Base-by-base conservation (phyloP, 2,329 filamentous ascomycete genomes). In the Hypoxylon sp. region DNA sequence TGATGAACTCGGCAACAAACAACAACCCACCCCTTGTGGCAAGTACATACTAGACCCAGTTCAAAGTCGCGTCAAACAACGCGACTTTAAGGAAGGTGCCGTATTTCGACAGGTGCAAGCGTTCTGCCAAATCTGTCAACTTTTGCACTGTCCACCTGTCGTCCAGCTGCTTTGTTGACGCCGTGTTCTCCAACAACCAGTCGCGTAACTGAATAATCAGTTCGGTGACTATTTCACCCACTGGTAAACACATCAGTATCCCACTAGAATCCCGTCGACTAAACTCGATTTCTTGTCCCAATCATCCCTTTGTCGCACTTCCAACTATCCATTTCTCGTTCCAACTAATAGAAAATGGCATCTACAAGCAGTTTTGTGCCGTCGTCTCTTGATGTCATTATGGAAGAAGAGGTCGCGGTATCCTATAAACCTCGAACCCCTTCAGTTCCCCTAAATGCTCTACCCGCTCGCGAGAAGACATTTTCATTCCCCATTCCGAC, bases 401-500 rank as follows among this genome's bases (percentile, higher is more conserved):
- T 9, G 37, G 37, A 42, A 6, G 37, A 19, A 6, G 37, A 42
- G 17, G 37, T 17, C 14, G 8, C 17, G 37, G 37, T 8, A 19
- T 6, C n/a, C 1, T 9, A n/a, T 8, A n/a, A 17, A 17, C 37
- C 14, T 22, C 10, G 10, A 31, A 8, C 29, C 3, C 29, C 29
- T 31, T 6, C 29, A 8, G 29, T 31, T 31, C 29, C 29, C 6
- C 29, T 22, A 22, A 22, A 22, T 22, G 19, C 19, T 22, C 19
- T 8, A 8, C 2, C 6, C 5, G 6, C 75, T 8, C 64, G 68
- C 11, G 57, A 72, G n/a, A 71, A 72, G 54, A 72, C 54, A 50
- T 77, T 78, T 65, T 71, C 70, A 1, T 76, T 77, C 66, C 59
- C 63, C 14, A 46, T 75, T 17, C 70, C 76, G 1, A 70, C 73